A percentile compares a stretch with the other conserved stretches of the same genome.
Conservation (phyloP, 108 stramenopile genomes). For the Cylindrotheca fusiformis region DNA sequence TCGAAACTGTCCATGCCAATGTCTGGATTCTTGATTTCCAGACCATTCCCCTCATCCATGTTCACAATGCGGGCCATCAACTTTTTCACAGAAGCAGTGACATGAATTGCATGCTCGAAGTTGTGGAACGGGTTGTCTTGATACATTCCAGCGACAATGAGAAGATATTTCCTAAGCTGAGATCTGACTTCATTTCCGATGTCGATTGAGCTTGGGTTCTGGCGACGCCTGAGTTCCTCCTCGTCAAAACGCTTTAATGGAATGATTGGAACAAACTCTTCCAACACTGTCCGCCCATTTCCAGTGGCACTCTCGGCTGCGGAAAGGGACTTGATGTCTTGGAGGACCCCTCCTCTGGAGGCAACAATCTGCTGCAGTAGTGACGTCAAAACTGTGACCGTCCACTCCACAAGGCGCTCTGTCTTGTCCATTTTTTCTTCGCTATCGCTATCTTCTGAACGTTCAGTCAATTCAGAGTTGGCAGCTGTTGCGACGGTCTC, state of each 20-base stretch:
- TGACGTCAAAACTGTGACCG: constrained; percentile 3
- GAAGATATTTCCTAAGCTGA: constrained; percentile 15
- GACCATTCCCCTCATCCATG: background rate
- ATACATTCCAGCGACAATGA: constrained; percentile 20
- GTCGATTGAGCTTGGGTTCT: background rate
- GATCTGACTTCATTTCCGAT: background rate
- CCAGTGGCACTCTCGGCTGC: too few relatives aligned
- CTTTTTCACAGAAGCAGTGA: constrained; percentile 38
- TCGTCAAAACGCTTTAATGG: background rate
- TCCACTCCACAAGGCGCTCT: constrained; percentile 22
- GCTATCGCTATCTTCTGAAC: background rate
- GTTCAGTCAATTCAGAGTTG: background rate
- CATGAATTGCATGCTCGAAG: constrained; percentile 52
- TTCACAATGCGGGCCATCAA: constrained; percentile 20
- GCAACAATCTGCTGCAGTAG: constrained; percentile 13
- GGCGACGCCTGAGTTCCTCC: background rate
- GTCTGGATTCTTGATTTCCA: background rate
- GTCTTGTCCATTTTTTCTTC: constrained; percentile 1
- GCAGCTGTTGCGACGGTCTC: background rate
- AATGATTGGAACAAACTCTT: constrained; percentile 3
- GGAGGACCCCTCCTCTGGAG: too few relatives aligned
- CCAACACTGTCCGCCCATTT: background rate
- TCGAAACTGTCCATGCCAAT: background rate
- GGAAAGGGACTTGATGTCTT: too few relatives aligned
- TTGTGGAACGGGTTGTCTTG: constrained; percentile 49